Evolutionary conservation across 1,284 basidiomycete genomes (phyloP), one percentile per base, ranked within the genome.

Genomic region (Golubevia sp.): DNA sequence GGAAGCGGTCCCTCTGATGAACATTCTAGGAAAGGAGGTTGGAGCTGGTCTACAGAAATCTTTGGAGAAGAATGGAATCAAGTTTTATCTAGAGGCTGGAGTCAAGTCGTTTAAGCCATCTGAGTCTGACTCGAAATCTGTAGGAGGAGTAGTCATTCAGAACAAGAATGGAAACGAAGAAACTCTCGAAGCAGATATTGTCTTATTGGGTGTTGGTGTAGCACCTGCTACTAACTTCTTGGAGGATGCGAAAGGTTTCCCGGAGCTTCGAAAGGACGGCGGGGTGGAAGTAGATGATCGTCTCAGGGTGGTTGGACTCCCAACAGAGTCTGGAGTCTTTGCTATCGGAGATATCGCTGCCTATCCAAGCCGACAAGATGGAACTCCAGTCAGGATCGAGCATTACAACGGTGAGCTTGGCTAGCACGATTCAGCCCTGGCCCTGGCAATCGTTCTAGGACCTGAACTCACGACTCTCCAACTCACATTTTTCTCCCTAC

Each of bases 181-280:
- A 3, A 88, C 88, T 1, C 84, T 97, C 38, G 87, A 88, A 0
- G 92, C 92, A 15, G 92, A 94, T 77, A 87, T 92, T 54, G 88
- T 97, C 63, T 86, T 97, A 62, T 90, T 97, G 88, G 94, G 92
- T 44, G 92, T 94, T 4, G 94, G 94, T 65, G 94, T 94, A 11
- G 87, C 87, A 0, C 94, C 94, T 26, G 92, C 92, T 1, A 96
- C 94, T 0, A 86, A 89, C 44, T 94, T 91, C 85, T 85, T 97
- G 72, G 91, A 91, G 80, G 87, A 87, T 23, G 90, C 89, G 71
- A 88, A 91, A 58, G 86, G 88, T 20, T 84, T 87, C 75, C 38
- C 38, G 11, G 38, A 44, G 18, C 18, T 44, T 8, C 38, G 38
- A 13, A 44, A 44, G 18, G 76, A 79, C 53, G 77, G 77, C 25